phyloP scores from a whole-genome alignment of 139 green algal species.

The Chlamydomonas eustigma region DNA sequence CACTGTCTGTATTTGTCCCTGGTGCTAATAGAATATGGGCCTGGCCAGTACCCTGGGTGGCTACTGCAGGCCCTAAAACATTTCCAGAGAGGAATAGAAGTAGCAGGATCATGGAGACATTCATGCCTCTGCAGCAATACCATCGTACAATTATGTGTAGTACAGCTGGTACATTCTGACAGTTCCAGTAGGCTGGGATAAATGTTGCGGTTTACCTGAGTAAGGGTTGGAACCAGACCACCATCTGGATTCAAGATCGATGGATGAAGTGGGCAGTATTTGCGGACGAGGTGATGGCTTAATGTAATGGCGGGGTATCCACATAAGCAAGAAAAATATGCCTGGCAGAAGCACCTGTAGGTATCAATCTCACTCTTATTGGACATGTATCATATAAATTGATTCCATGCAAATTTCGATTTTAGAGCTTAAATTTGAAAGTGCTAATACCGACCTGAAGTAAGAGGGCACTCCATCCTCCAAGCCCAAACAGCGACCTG shows the following conservation, averaged over 20 bases:
- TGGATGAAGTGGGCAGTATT: constrained; percentile 17
- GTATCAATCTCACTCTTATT: neutral
- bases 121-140: neutral
- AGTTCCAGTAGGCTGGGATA: too few species aligned
- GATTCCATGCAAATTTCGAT: neutral
- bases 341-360: constrained; percentile 32
- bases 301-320: constrained; percentile 67
- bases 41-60: neutral
- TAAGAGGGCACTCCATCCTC: constrained; percentile 33
- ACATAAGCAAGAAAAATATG: constrained; percentile 46
- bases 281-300: constrained; percentile 29
- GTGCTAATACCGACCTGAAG: constrained; percentile 23
- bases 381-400: neutral
- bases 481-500: constrained; percentile 32
- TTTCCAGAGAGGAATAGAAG: too few species aligned
- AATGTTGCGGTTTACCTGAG: too few species aligned
- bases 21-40: constrained; percentile 45
- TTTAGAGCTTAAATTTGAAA: neutral
- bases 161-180: neutral
- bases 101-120: too few species aligned
- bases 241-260: constrained; percentile 39
- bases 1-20: neutral
- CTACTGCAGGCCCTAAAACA: constrained; percentile 51
- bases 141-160: neutral
- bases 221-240: constrained; percentile 47